Evolutionary conservation across 768 basidiomycete genomes (phyloP).

Genomic region (Crassisporium funariophilum): DNA sequence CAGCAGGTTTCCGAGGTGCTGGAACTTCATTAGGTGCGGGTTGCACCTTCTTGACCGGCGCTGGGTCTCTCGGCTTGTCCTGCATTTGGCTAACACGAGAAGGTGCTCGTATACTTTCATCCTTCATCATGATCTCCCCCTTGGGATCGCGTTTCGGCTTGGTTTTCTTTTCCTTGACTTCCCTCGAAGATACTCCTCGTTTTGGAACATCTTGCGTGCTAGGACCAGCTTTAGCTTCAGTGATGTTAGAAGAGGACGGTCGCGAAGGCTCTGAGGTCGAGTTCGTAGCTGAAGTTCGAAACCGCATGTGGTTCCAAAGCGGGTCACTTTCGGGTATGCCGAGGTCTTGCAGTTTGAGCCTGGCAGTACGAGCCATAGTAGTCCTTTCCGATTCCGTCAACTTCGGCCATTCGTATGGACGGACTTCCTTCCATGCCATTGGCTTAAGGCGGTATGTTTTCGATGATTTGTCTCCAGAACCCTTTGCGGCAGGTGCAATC

Average conservation of each 20-base stretch:
- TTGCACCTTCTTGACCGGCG: not conserved
- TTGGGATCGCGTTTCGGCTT: slow-evolving; percentile 44
- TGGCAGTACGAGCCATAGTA: slow-evolving; percentile 53
- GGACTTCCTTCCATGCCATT: slow-evolving; percentile 65
- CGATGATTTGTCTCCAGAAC: slow-evolving; percentile 34
- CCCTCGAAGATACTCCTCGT: slow-evolving; percentile 48
- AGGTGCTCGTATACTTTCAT: slow-evolving; percentile 42
- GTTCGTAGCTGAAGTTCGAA: slow-evolving; percentile 21
- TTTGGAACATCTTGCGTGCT: slow-evolving; percentile 36
- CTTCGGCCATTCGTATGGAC: slow-evolving; percentile 63
- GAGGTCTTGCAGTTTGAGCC: slow-evolving; percentile 47
- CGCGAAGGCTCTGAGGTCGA: slow-evolving; percentile 15
- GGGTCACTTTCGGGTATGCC: slow-evolving; percentile 62
- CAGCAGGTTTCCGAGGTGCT: too few species aligned
- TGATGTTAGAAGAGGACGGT: slow-evolving; percentile 5
- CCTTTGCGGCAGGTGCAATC: slow-evolving; percentile 33
- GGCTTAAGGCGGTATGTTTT: slow-evolving; percentile 57
- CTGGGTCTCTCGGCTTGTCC: not conserved
- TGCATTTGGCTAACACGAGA: slow-evolving; percentile 1
- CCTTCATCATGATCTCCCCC: slow-evolving; percentile 47
- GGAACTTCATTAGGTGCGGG: not conserved
- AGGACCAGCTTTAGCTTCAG: slow-evolving; percentile 9
- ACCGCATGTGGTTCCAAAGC: slow-evolving; percentile 58
- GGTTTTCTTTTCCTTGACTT: slow-evolving; percentile 48
- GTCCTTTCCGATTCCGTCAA: slow-evolving; percentile 50